Evolutionary conservation across 2,329 filamentous ascomycete genomes (phyloP).

Genomic region (Cytospora chrysosperma): DNA sequence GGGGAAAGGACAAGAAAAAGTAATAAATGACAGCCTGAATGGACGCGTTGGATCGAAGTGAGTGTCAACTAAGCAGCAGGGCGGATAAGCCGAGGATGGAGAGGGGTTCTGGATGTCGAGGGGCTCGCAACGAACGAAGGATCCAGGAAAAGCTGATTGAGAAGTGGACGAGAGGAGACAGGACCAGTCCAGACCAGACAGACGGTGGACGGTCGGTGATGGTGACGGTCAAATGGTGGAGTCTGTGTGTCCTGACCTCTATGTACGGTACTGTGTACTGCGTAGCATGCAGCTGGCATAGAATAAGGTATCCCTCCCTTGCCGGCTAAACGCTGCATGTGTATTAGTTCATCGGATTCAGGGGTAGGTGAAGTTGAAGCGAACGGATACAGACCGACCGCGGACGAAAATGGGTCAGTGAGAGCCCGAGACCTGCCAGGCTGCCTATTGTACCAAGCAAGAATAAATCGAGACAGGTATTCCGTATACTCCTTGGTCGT

Average conservation of each 20-base stretch:
- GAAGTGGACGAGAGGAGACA: slow-evolving; percentile 7
- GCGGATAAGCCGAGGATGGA: slow-evolving; percentile 18
- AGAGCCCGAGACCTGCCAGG: background rate
- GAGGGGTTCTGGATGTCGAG: slow-evolving; percentile 12
- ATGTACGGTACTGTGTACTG: background rate
- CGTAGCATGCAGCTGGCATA: background rate
- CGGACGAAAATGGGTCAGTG: slow-evolving; percentile 10
- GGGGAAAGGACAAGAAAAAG: background rate
- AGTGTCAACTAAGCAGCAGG: slow-evolving; percentile 8
- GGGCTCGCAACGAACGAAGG: slow-evolving; percentile 13
- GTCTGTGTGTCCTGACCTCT: slow-evolving; percentile 5
- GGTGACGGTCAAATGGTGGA: slow-evolving; percentile 8
- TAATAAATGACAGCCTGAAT: slow-evolving; percentile 2
- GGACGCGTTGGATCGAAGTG: slow-evolving; percentile 10
- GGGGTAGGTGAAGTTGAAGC: slow-evolving; percentile 7
- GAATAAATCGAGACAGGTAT: background rate
- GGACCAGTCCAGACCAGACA: slow-evolving; percentile 5
- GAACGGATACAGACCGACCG: slow-evolving; percentile 11
- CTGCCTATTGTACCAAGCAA: background rate
- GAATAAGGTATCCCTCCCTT: slow-evolving; percentile 8
- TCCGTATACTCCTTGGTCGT: background rate
- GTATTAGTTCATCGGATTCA: slow-evolving; percentile 3
- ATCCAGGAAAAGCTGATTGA: slow-evolving; percentile 6
- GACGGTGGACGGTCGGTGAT: background rate
- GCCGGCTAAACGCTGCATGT: slow-evolving; percentile 12